phyloP scores from a whole-genome alignment of 2,329 filamentous ascomycete species.

The Clonostachys chloroleuca region DNA sequence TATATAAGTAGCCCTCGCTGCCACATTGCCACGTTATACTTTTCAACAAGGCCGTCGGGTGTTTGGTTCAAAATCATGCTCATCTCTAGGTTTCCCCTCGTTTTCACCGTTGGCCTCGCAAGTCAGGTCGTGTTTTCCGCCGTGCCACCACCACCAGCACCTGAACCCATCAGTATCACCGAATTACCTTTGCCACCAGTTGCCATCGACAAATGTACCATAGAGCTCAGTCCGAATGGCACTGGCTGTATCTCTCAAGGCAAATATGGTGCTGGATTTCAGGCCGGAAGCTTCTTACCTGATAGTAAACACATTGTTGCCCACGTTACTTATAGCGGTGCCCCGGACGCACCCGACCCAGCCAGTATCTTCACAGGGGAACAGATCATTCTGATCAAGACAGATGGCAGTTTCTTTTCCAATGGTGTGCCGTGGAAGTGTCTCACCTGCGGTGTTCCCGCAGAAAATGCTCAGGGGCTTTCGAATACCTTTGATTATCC shows the following conservation, averaged over 20 bases:
- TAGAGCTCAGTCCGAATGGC: neutral
- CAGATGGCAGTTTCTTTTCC: neutral
- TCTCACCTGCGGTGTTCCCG: neutral
- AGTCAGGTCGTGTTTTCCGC: no score
- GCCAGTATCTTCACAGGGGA: neutral
- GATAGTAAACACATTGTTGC: neutral
- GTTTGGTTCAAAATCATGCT: no score
- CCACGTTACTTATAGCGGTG: conserved; percentile 1
- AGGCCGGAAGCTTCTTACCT: neutral
- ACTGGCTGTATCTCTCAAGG: neutral
- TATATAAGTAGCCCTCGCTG: no score
- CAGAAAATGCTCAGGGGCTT: neutral
- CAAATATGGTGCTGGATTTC: neutral
- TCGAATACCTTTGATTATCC: neutral
- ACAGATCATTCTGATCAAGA: neutral
- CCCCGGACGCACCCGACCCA: neutral
- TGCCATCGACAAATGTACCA: neutral
- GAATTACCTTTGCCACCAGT: neutral
- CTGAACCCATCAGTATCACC: neutral
- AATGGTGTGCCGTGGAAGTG: neutral
- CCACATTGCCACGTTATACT: no score
- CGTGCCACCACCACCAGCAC: neutral
- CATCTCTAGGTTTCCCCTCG: no score
- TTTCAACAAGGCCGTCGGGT: no score
- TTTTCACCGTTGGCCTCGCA: no score